Evolutionary conservation across 169 alveolate genomes (phyloP), one percentile per base, ranked within the genome.

Genomic region (Toxoplasma gondii): DNA sequence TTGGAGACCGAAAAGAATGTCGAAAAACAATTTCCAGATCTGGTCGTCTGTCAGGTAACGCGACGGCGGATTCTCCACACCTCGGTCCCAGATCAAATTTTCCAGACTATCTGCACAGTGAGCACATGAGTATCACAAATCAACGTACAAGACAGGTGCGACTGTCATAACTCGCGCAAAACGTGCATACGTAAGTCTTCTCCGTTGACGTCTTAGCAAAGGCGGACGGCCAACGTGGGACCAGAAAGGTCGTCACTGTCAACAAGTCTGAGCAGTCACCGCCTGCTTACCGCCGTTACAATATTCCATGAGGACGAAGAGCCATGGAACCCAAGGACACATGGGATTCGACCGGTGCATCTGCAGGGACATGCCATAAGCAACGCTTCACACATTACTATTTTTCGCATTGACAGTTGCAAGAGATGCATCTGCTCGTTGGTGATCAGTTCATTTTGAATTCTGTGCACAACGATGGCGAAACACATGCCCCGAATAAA

Each of bases 241-340:
- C 58, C 58, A 70, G 0, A 70, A 9, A 17, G 10, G 0, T 29
- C 43, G 34, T 70, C 83, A 29, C 43, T 70, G 19, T 12, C 83
- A 12, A 70, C 83, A n/a, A 17, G 27, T 36, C 10, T n/a, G 34
- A 36, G 27, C 34, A 70, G 10, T 36, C 43, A 36, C 83, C 49
- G 92, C 91, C 29, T 82, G 92, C 64, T 92, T 96, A 1, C 98
- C 98, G 0, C 98, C 98, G 88, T 97, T 97, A 94, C 98, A 97
- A 94, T 96, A 97, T 93, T 97, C 98, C 98, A 97, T 97, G 53
- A 97, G 94, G 70, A 97, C 97, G 94, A 97, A 97, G 38, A 97
- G 96, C 98, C 98, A 97, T 16, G 98, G 98, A 0, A 97, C 98
- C 78, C 92, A 94, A n/a, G 97, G 97, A 78, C 98, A 95, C 64